phyloP scores from a whole-genome alignment of 768 basidiomycete species.

The Leccinum truebloodii region DNA sequence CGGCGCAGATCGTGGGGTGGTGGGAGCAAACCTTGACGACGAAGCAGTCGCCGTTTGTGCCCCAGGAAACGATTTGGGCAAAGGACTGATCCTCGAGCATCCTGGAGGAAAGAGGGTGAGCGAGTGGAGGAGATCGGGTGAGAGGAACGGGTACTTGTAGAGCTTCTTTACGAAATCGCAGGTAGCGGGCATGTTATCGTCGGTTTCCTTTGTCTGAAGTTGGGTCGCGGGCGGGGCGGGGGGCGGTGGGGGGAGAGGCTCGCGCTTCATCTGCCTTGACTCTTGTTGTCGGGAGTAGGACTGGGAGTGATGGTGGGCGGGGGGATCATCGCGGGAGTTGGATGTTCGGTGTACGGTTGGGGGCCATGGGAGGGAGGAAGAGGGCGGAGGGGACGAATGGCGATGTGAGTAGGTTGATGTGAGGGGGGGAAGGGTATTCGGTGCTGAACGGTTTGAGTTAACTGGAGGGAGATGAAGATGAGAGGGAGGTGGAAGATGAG shows the following conservation, averaged over 20 bases:
- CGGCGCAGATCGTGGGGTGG: constrained; percentile 2
- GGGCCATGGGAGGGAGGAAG: constrained; percentile 27
- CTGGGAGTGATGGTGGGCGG: constrained; percentile 25
- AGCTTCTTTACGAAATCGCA: constrained; percentile 94
- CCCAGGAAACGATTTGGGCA: constrained; percentile 79
- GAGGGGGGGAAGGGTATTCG: constrained; percentile 45
- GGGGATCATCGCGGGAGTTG: constrained; percentile 44
- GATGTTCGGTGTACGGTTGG: constrained; percentile 38
- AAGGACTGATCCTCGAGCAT: constrained; percentile 86
- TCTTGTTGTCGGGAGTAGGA: constrained; percentile 20
- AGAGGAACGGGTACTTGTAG: constrained; percentile 66
- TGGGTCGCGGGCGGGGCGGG: constrained; percentile 26
- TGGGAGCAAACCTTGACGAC: constrained; percentile 67
- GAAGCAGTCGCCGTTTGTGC: constrained; percentile 82
- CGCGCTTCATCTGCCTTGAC: constrained; percentile 31
- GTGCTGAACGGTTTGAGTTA: constrained; percentile 34
- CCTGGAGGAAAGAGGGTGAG: constrained; percentile 40
- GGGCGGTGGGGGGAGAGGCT: constrained; percentile 27
- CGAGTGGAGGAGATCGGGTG: background rate
- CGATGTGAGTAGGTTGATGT: constrained; percentile 27
- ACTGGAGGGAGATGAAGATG: constrained; percentile 41
- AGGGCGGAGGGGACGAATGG: constrained; percentile 30
- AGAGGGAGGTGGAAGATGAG: constrained; percentile 46
- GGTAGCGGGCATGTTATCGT: constrained; percentile 84
- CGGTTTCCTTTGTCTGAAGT: constrained; percentile 39